Evolutionary conservation across 768 basidiomycete genomes (phyloP), one percentile per base, ranked within the genome.

Genomic region (Naganishia onofrii): DNA sequence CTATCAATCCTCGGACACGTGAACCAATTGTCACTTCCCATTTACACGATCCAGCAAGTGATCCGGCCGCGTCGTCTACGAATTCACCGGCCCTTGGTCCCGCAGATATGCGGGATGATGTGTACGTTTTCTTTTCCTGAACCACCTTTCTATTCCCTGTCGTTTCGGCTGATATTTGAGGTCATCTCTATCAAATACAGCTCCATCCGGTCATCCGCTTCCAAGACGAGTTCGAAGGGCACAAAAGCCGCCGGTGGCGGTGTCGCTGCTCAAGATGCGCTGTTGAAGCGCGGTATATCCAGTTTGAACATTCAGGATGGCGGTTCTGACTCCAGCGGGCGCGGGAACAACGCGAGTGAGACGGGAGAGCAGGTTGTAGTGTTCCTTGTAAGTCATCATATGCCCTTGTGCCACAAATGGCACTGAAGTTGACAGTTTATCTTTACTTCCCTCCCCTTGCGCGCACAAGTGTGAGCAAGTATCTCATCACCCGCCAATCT

Each of bases 401-500:
- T 58, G 4, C 31, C 15, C 44, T 42, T 23, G 10, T 17, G 17
- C 48, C 60, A 42, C 26, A 15, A 31, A 15, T 48, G 29, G 34
- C 3, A 10, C 12, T n/a, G 28, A 32, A n/a, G 3, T 28, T 29
- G 23, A 46, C 48, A 29, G 6, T 1, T 3, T n/a, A n/a, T n/a
- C n/a, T 19, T 48, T 26, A 1, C n/a, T 44, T 17, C 28, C 23
- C 12, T 12, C n/a, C 48, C n/a, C n/a, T 29, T 23, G 13, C 31
- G 13, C 31, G 9, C 12, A 4, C 23, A 71, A 83, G 82, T 95
- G 93, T 17, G 94, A 96, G 80, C 94, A 96, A 81, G 88, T 97
- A 56, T 96, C 91, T 1, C 96, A 99, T 82, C 96, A 99, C 76
- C 96, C 96, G 0, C 96, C 96, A 2, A 87, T 97, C 34, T 95